Evolutionary conservation across 495 filamentous ascomycete genomes (phyloP), one percentile per base, ranked within the genome.

Genomic region (Aspergillus sparsus): DNA sequence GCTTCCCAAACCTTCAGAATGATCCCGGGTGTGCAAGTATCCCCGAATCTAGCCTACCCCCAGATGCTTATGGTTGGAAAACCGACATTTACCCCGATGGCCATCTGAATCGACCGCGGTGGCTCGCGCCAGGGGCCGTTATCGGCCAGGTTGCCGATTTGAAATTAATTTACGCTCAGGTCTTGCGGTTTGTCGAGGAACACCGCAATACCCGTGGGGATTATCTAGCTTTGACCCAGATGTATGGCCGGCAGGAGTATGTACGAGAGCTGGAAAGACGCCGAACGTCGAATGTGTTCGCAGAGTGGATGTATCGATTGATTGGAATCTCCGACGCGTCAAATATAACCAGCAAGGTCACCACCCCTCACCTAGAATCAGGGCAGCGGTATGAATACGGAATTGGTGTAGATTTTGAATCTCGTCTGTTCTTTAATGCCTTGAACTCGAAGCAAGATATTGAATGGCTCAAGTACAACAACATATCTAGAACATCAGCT

Each of bases 191-290:
- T 49, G 68, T 82, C 7, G 73, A 79, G 36, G 60, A 75, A 47
- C 68, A 66, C 49, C 66, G 69, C 32, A 74, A 72, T 44, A 66
- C 63, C 16, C 58, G 71, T 7, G 74, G 70, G 31, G 80, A 84
- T 61, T 76, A 84, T 67, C 64, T 77, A 50, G 74, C 82, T 9
- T 75, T 86, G 57, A 81, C 81, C 9, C 75, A 81, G 55, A 82
- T 87, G 53, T 85, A 80, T 55, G 84, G 82, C 44, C 74, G 80
- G 42, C 84, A 87, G 62, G 83, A 87, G 69, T 80, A 82, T 36
- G 69, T 81, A 37, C 74, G 83, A 33, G 79, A 85, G 62, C 68
- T 78, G 44, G 73, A 78, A 61, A 79, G 82, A 55, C 74, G 69
- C 15, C 66, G 74, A 34, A 75, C 72, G 0, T 63, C 69, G 18